Percentiles rank a stretch among this genome's conserved stretches.
phyloP scores from a whole-genome alignment of 2,329 filamentous ascomycete genomes.

The Neoscytalidium dimidiatum region DNA sequence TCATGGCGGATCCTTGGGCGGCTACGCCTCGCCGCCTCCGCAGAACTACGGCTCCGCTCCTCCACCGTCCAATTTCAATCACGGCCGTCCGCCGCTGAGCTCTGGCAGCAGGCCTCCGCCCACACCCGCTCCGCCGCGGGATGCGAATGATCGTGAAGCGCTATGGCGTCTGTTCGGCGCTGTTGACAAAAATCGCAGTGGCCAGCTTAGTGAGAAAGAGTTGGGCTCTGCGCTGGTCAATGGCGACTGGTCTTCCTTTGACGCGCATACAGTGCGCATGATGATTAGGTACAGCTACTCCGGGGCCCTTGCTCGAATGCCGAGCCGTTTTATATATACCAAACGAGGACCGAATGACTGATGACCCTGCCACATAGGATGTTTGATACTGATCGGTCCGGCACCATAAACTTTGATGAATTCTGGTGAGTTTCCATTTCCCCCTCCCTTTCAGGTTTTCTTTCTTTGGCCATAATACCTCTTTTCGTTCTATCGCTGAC shows the following conservation, averaged over 20 bases:
- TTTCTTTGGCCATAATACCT: no score
- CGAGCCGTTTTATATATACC: neutral
- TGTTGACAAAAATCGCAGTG: conserved; percentile 82
- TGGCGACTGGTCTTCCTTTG: conserved; percentile 92
- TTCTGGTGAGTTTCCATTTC: conserved; percentile 75
- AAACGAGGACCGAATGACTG: neutral
- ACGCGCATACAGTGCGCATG: conserved; percentile 92
- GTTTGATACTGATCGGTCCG: conserved; percentile 91
- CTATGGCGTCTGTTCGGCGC: conserved; percentile 85
- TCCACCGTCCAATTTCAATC: conserved; percentile 61
- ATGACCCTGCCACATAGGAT: conserved; percentile 58
- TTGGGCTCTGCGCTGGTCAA: conserved; percentile 91
- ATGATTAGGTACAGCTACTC: conserved; percentile 68
- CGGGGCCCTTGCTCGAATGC: neutral
- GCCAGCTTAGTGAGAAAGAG: conserved; percentile 82
- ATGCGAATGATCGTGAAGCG: conserved; percentile 66
- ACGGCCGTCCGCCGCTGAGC: conserved; percentile 60
- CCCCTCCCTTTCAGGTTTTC: no score
- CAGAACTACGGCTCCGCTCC: conserved; percentile 56
- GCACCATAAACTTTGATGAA: conserved; percentile 90
- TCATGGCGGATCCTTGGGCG: conserved; percentile 26
- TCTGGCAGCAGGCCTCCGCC: conserved; percentile 44
- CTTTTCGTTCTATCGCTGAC: no score
- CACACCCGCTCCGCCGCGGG: conserved; percentile 54
- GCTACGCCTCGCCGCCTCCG: conserved; percentile 49